These are phyloP conservation scores for Beauveria medogensis DNA, from an alignment of 2,329 filamentous ascomycete species.

Conservation along the genomic window DNA sequence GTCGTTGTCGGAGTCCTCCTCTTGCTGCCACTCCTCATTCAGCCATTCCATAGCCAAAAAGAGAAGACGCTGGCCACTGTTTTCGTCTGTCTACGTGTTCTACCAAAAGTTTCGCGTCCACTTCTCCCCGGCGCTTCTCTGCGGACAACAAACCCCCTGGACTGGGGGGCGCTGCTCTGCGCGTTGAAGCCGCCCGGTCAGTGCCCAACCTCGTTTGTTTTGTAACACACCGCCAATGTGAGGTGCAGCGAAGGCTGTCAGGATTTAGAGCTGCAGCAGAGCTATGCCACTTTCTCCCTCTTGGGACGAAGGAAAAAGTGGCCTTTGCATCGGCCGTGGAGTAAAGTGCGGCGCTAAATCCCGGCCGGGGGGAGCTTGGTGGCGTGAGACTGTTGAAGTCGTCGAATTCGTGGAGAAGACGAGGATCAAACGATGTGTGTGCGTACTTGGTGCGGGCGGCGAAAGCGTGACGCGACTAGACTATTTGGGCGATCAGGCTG, in stretches of 20 bases:
- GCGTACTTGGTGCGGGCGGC: background rate
- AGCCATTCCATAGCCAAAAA: conserved; percentile 10
- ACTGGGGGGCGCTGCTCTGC: background rate
- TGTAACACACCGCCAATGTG: conserved; percentile 9
- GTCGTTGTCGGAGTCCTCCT: conserved; percentile 10
- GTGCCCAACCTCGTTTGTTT: conserved; percentile 10
- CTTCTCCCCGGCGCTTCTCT: background rate
- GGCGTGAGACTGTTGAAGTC: background rate
- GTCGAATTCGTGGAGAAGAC: background rate
- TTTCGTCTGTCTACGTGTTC: background rate
- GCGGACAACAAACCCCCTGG: background rate
- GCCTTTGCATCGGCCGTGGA: background rate
- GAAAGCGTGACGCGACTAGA: background rate
- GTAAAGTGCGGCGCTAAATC: background rate
- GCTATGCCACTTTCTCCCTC: conserved; percentile 1
- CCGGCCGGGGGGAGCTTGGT: background rate
- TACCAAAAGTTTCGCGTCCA: background rate
- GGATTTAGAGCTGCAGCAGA: background rate
- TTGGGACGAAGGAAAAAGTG: background rate
- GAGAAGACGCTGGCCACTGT: background rate
- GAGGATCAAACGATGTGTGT: background rate
- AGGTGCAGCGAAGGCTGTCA: background rate
- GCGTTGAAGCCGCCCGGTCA: conserved; percentile 4
- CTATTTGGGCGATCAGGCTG: background rate
- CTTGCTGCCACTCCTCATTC: conserved; percentile 9